Base-by-base conservation (phyloP, 805 yeast genomes). In the Hanseniaspora occidentalis region DNA sequence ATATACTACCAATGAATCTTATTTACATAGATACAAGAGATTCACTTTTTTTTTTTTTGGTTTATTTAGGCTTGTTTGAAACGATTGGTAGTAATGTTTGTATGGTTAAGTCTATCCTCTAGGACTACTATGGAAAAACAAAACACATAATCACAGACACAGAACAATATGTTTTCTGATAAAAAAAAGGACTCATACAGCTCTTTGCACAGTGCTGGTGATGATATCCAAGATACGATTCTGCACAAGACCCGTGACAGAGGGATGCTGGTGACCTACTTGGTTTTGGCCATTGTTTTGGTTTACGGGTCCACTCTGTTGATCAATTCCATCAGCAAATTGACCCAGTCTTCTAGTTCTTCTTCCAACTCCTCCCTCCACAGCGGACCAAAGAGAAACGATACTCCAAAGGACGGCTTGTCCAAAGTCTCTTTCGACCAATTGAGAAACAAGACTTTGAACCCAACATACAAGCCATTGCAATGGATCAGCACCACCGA, bases 401-500 rank as follows among this genome's bases (percentile, higher is more conserved):
- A 26, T 34, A 42, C 38, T n/a, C 23, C 40, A 14, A 31, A 10
- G n/a, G 27, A 39, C 16, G 47, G 42, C 14, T 36, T 31, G 14
- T 20, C 29, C 13, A 37, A 40, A 29, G 53, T 71, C 7, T 53
- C 65, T 1, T 68, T 75, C 39, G 60, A 62, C 1, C 61, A 64
- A 31, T 61, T 67, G 2, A 67, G 89, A 47, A 70, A 72, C 38
- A 75, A 75, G 1, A 65, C 71, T 3, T 81, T 81, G 49, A 45
- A 53, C 0, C 79, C 92, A 0, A 57, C 62, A 13, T 58, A 51
- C 38, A 71, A 73, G 45, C 56, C 70, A 7, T 64, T 84, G 24
- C 89, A 81, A 55, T 84, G 95, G 95, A 72, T 84, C 35, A 51
- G 55, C 9, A 62, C 64, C 17, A 73, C 75, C 1, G 65, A 65